Conservation (phyloP, 306 rosid species). For the Lathyrus aphaca region DNA sequence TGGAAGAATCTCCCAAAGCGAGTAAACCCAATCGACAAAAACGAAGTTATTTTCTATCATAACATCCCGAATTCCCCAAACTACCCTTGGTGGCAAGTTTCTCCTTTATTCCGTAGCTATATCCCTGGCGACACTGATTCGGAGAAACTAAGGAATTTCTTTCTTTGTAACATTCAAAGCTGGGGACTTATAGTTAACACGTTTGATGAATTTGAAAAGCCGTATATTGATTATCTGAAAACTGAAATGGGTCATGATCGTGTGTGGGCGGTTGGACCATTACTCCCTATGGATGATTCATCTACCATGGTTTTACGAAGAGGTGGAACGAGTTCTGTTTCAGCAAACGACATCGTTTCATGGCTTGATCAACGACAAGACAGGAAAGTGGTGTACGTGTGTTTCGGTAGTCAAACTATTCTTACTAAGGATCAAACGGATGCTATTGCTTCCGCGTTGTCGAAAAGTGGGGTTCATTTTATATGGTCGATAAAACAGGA, state of each 20-base stretch:
- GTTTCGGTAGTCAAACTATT: conserved; percentile 52
- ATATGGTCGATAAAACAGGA: conserved; percentile 47
- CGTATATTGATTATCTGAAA: conserved; percentile 43
- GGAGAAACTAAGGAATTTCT: conserved; percentile 24
- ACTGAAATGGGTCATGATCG: conserved; percentile 46
- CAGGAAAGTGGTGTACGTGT: conserved; percentile 48
- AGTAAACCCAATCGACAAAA: background rate
- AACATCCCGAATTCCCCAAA: conserved; percentile 45
- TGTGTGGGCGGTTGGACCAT: conserved; percentile 60
- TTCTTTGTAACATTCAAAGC: conserved; percentile 37
- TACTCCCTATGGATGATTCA: conserved; percentile 41
- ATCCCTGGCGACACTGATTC: conserved; percentile 36
- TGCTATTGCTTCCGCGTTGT: conserved; percentile 40
- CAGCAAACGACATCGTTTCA: conserved; percentile 26
- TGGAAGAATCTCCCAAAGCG: conserved; percentile 38
- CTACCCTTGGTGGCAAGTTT: conserved; percentile 71
- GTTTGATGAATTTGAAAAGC: conserved; percentile 45
- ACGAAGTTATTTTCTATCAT: conserved; percentile 43
- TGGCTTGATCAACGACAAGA: conserved; percentile 51
- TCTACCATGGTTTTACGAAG: background rate
- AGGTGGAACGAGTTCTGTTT: conserved; percentile 48
- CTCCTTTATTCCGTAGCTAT: conserved; percentile 46
- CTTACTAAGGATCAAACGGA: conserved; percentile 38
- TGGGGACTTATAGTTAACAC: conserved; percentile 60
- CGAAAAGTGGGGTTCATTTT: conserved; percentile 55